Evolutionary conservation across 768 basidiomycete species (phyloP).

Genomic region (Termitomyces sp.): DNA sequence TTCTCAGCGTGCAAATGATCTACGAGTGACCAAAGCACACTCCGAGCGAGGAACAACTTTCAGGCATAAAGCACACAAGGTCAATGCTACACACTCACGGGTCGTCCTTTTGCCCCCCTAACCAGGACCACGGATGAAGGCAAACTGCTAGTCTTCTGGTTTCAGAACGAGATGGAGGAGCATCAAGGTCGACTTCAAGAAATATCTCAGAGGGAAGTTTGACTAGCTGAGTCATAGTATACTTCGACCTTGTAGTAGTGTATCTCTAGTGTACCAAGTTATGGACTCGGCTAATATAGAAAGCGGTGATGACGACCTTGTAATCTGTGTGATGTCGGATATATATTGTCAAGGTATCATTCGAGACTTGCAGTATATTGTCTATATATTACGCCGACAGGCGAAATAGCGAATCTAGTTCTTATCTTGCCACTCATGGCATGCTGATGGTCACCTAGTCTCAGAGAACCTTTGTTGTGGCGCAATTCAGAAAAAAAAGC

Average conservation of each 20-base stretch:
- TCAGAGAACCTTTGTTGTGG: not conserved
- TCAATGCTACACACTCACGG: too few relatives aligned
- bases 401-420: not conserved
- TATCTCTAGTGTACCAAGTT: not conserved
- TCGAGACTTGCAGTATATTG: not conserved
- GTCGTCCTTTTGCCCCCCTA: slow-evolving; percentile 75
- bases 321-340: not conserved
- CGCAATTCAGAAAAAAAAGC: not conserved
- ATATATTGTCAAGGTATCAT: not conserved
- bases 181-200: slow-evolving; percentile 36
- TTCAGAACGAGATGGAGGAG: slow-evolving; percentile 18
- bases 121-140: slow-evolving; percentile 84
- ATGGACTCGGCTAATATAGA: not conserved
- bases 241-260: not conserved
- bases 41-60: slow-evolving; percentile 20
- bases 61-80: not conserved
- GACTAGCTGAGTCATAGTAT: slow-evolving; percentile 13
- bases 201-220: slow-evolving; percentile 20
- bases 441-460: not conserved
- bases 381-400: not conserved
- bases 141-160: slow-evolving; percentile 55
- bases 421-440: not conserved
- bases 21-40: slow-evolving; percentile 41
- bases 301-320: not conserved
- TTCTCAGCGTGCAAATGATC: slow-evolving; percentile 36